Base-by-base conservation (phyloP, 768 basidiomycete species). In the Tylopilus sp. region DNA sequence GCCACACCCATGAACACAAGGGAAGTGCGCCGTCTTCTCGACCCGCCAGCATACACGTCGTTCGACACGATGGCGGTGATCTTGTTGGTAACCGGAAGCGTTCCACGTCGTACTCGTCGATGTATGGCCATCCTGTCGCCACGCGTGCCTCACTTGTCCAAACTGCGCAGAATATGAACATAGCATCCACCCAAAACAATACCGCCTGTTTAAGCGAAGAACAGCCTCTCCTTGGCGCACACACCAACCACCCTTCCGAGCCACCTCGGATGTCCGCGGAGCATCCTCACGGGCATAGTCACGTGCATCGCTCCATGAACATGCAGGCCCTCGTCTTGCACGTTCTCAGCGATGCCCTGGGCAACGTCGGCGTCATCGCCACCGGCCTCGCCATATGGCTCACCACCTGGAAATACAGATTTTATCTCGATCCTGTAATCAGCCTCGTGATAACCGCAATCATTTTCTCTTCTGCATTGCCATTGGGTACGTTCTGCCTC, bases 281-380 rank as follows among this genome's bases (percentile, higher is more conserved):
- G 47, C 54, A 52, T 17, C 54, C 9, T 21, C 61, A 53, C 20
- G 60, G 56, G 9, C 69, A 71, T 40, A 50, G 73, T 66, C 72
- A 79, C 65, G 57, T 71, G 20, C 82, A 85, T 60, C 85, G 63
- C 22, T 91, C 86, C 1, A 98, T 99, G 97, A 99, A 98, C 71
- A 98, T 98, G 95, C 87, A 77, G n/a, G 97, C 94, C 26, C 77
- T 99, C 1, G 75, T 98, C 28, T 71, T 99, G 25, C 97, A 99
- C 68, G 97, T 98, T 35, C 69, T 99, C 40, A 95, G 95, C 30
- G 95, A 99, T 73, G 95, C 95, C 49, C 79, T 99, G 22, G 97
- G 97, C 44, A 98, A 99, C 69, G 90, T 98, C 55, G 97, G 97
- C 47, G 97, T 99, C 55, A 97, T 99, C 53, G 84, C 87, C 31